Evolutionary conservation across 176 grass and related monocot genomes (phyloP).

Genomic region (Aegilops sharonensis): DNA sequence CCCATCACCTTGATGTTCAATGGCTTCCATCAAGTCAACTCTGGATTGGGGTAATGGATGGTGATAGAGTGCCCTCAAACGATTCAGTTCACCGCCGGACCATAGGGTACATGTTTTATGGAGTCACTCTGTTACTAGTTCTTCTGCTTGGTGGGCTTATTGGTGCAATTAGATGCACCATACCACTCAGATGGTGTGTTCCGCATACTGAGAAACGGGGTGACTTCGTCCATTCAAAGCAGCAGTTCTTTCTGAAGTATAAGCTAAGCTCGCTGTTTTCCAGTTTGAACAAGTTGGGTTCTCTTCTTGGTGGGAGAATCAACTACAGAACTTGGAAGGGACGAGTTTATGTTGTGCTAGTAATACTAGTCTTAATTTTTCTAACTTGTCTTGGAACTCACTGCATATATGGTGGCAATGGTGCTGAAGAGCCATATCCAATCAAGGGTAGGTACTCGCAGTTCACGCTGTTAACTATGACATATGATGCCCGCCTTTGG

Average conservation of each 20-base stretch:
- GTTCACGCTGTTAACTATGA: conserved; percentile 95
- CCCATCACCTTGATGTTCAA: conserved; percentile 87
- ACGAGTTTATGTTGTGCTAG: conserved; percentile 25
- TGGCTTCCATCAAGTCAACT: conserved; percentile 51
- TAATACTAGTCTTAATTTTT: conserved; percentile 27
- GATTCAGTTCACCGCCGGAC: conserved; percentile 43
- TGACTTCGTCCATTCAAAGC: conserved; percentile 22
- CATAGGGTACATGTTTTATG: conserved; percentile 62
- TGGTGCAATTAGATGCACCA: conserved; percentile 58
- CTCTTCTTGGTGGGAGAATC: conserved; percentile 54
- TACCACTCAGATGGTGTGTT: conserved; percentile 54
- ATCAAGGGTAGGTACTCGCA: conserved; percentile 68
- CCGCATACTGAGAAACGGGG: conserved; percentile 58
- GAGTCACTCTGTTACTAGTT: conserved; percentile 44
- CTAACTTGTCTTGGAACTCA: conserved; percentile 80
- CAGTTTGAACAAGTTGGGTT: conserved; percentile 44
- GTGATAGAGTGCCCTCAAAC: conserved; percentile 62
- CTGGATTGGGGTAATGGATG: conserved; percentile 93
- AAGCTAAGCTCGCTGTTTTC: conserved; percentile 45
- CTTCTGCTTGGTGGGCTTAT: conserved; percentile 54
- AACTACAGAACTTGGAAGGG: conserved; percentile 53
- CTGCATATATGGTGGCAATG: conserved; percentile 65
- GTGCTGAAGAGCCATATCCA: conserved; percentile 64
- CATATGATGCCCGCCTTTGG: conserved; percentile 81
- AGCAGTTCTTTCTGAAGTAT: conserved; percentile 34